A percentile compares a stretch with the other conserved stretches of the same genome.
Conservation (phyloP, 1,139 yeast species). For the Diutina catenulata region DNA sequence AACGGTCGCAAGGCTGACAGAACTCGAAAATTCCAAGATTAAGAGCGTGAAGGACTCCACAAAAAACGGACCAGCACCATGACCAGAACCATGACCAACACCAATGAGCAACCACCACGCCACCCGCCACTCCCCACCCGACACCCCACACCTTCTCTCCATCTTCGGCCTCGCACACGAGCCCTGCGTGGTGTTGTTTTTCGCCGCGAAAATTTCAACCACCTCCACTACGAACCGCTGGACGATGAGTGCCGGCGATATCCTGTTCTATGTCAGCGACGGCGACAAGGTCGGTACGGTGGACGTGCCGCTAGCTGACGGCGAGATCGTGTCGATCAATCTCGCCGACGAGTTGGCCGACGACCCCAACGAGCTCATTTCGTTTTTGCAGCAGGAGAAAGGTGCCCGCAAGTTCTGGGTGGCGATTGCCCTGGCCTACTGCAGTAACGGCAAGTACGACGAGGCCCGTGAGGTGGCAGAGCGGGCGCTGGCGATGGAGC, state of each 20-base stretch:
- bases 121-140: too few relatives aligned
- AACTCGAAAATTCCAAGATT: too few relatives aligned
- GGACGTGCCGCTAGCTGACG: conserved; percentile 60
- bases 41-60: too few relatives aligned
- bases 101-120: too few relatives aligned
- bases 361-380: conserved; percentile 73
- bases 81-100: too few relatives aligned
- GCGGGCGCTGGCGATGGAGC: not conserved
- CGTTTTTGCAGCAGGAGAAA: conserved; percentile 66
- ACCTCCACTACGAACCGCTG: too few relatives aligned
- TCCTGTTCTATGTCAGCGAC: conserved; percentile 25
- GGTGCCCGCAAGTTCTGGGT: conserved; percentile 76
- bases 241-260: conserved; percentile 15
- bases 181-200: too few relatives aligned
- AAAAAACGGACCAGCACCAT: too few relatives aligned
- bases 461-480: conserved; percentile 34
- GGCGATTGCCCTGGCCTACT: conserved; percentile 72
- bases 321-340: conserved; percentile 54
- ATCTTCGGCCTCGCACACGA: too few relatives aligned
- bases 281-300: conserved; percentile 23
- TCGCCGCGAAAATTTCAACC: too few relatives aligned
- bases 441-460: conserved; percentile 41
- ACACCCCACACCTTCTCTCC: too few relatives aligned
- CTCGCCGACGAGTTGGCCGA: conserved; percentile 62
- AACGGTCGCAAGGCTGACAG: too few relatives aligned